Percentiles rank a stretch among this genome's conserved stretches.
phyloP scores from a whole-genome alignment of 192 early-diverging fungal genomes.

The Coemansia sp. region DNA sequence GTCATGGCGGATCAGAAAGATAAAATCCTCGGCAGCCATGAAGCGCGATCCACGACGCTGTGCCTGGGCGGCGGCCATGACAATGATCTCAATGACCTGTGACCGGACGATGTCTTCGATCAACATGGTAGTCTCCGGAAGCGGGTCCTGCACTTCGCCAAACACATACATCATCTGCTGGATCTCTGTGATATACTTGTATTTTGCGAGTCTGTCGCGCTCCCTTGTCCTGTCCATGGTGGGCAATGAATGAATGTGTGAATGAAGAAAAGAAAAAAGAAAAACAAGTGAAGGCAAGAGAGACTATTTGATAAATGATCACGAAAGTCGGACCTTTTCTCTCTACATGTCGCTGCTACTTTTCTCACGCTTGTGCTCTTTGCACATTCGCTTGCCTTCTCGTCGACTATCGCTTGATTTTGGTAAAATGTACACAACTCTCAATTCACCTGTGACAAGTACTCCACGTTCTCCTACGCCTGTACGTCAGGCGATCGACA shows the following conservation, averaged over 20 bases:
- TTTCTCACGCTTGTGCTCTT: not conserved
- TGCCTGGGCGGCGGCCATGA: conserved; percentile 84
- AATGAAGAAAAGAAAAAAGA: not conserved
- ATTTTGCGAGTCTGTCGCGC: conserved; percentile 29
- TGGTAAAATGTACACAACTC: not conserved
- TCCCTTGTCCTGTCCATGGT: conserved; percentile 33
- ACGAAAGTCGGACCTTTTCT: too few relatives aligned
- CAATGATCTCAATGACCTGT: conserved; percentile 93
- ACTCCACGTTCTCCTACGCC: not conserved
- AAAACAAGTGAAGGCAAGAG: not conserved
- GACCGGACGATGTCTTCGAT: conserved; percentile 95
- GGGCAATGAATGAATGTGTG: not conserved
- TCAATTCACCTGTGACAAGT: not conserved
- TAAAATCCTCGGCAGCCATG: conserved; percentile 86
- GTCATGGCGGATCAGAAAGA: conserved; percentile 96
- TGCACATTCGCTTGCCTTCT: not conserved
- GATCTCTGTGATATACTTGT: conserved; percentile 75
- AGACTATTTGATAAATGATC: not conserved
- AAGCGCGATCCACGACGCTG: conserved; percentile 77
- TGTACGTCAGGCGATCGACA: not conserved
- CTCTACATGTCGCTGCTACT: not conserved
- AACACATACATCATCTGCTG: conserved; percentile 99
- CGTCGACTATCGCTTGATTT: not conserved
- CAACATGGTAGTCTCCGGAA: conserved; percentile 81
- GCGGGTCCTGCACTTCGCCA: conserved; percentile 90